Conservation (phyloP, 1,139 yeast genomes). For the Candida labiduridarum region DNA sequence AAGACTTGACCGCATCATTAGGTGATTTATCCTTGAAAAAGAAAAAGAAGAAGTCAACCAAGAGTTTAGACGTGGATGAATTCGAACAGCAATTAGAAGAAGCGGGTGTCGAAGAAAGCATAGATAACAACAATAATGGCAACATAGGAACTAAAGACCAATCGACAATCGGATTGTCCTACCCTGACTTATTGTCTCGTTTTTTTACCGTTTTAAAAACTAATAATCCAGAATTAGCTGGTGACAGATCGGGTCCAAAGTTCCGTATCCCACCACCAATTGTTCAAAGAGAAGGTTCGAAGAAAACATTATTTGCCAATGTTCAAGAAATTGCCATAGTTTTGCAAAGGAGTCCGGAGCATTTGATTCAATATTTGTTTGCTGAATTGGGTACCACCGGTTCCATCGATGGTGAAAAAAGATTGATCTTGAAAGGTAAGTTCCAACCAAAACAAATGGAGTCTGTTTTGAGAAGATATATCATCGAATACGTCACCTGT, state of each 20-base stretch:
- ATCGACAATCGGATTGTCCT: constrained; percentile 63
- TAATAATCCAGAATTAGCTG: constrained; percentile 97
- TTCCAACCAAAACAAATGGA: constrained; percentile 98
- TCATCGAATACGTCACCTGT: constrained; percentile 96
- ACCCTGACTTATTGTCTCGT: constrained; percentile 75
- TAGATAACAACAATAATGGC: constrained; percentile 24
- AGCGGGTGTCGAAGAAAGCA: constrained; percentile 76
- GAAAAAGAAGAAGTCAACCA: constrained; percentile 80
- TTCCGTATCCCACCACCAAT: constrained; percentile 97
- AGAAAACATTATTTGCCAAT: constrained; percentile 94
- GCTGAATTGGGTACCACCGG: constrained; percentile 99
- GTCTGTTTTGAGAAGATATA: constrained; percentile 93
- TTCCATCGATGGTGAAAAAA: constrained; percentile 96
- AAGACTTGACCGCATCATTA: constrained; percentile 62
- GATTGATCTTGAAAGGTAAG: constrained; percentile 96
- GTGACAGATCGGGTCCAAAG: constrained; percentile 90
- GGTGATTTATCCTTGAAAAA: constrained; percentile 81
- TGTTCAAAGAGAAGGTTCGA: constrained; percentile 95
- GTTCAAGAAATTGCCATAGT: constrained; percentile 94
- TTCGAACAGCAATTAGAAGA: constrained; percentile 88
- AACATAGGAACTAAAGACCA: constrained; percentile 21
- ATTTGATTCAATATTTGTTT: constrained; percentile 92
- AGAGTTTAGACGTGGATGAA: constrained; percentile 64
- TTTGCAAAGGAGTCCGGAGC: constrained; percentile 95
- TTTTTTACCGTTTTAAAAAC: constrained; percentile 84